Base-by-base conservation (phyloP, 2,329 filamentous ascomycete genomes). In the Cryoendolithus antarcticus region DNA sequence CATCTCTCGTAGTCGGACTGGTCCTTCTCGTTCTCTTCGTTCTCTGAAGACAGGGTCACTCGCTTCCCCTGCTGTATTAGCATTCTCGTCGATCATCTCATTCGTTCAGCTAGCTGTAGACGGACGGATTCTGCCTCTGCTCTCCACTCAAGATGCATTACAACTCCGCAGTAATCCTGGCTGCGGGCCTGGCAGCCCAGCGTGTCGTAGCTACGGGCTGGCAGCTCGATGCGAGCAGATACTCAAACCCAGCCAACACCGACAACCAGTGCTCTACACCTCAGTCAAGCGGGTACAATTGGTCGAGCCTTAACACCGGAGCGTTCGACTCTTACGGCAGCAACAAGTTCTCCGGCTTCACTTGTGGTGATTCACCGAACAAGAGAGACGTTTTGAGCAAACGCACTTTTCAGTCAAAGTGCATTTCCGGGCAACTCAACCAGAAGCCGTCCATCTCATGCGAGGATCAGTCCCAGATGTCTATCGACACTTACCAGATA, bases 261-360 rank as follows among this genome's bases (percentile, higher is more conserved):
- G 66, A 85, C 67, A 91, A 91, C 67, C 63, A 80, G 53, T 95
- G 89, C 64, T 76, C 72, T 42, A 59, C 71, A n/a, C 62, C 77
- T 48, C 83, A 93, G 65, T 63, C 71, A 46, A 49, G 54, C 13
- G 86, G 86, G 36, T 91, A 82, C 61, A 65, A 80, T 67, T 95
- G 82, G 74, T 61, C 62, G 19, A 72, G 74, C 47, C 70, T 93
- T 15, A 51, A 59, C 46, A 48, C 64, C 29, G 85, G 83, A 34
- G 52, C 58, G n/a, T 77, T 93, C 62, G 62, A 60, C 47, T 63
- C 59, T 50, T 93, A 86, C 60, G 75, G 74, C 38, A 82, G 77
- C 55, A 85, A 89, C 62, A 64, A 70, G 45, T 89, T 86, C 69
- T 72, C 65, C 35, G 83, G 82, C 52, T 91, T 80, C 66, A 66